Evolutionary conservation across 106 monocot species (phyloP), one percentile per base, ranked within the genome.

Genomic region (Allium cepa): DNA sequence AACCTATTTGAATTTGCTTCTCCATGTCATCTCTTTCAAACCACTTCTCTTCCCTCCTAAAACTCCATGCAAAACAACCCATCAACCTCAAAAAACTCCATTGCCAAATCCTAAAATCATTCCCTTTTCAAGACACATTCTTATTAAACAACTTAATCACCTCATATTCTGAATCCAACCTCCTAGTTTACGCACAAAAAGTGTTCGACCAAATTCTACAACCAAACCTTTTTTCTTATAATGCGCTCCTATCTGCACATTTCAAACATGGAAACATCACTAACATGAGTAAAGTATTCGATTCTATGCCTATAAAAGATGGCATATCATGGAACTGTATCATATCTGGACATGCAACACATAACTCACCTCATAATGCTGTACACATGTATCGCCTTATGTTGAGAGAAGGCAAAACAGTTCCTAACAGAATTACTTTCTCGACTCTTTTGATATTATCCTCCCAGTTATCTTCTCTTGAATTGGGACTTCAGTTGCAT

Each of bases 141-240:
- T 70, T 90, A 51, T 80, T 67, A 46, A 88, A 88, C 75, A 76
- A 63, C 63, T 85, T 93, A 74, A 58, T 93, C 60, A 56, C 76
- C 10, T 49, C 72, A 60, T 93, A 93, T 61, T 62, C 74, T 13
- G 81, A 73, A 50, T 63, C 76, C 56, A 50, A 45, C 60, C 70
- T 55, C 59, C 49, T 56, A 9, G 10, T 14, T 52, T 77, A 77
- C 63, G 85, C 92, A 28, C 81, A 80, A 59, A 7, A 26, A 0
- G 64, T 80, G 80, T 93, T 93, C 79, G 79, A 90, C 60, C 59
- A 60, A 90, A 94, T 94, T n/a, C 84, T 82, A 69, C 60, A 80
- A 55, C 81, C 76, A 46, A 90, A 87, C 71, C 56, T 72, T 57
- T 84, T 85, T 72, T 85, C 90, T 12, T 87, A 78, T 79, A 94